Evolutionary conservation across 495 filamentous ascomycete species (phyloP), one percentile per base, ranked within the genome.

Genomic region (Aspergillus baeticus): DNA sequence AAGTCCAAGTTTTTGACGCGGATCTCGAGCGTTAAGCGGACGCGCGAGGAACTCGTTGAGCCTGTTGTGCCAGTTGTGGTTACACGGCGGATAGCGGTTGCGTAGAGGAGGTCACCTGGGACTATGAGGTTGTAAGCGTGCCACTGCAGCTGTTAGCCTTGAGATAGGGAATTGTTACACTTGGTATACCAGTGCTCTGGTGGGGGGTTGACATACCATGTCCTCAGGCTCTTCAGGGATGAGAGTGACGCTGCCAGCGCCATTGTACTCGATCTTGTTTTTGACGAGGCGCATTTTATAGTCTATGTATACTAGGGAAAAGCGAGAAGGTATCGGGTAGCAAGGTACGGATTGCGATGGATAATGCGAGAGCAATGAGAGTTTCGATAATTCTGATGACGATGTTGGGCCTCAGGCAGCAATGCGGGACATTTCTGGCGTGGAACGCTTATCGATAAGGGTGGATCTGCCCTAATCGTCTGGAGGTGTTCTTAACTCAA

Each of bases 121-220:
- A 85, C 83, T 69, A 98, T 93, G 35, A 98, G 81, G 74, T 98
- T 98, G 80, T 96, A 92, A 68, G 88, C 87, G 65, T 97, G 92
- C 94, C 94, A 98, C 90, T 94, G 55, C 22, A 20, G 8, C 1
- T 11, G 6, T 42, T 1, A 17, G 7, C 14, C 13, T 7, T 6
- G 35, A 18, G 22, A 22, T 33, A 38, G 18, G n/a, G 34, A 20
- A 1, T 18, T 38, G 5, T n/a, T n/a, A 26, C 11, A 6, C 20
- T 26, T 18, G 0, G 46, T 22, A 29, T 29, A 8, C 8, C 3
- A 4, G 26, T 38, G 5, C 14, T 38, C 11, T 52, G 45, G 31
- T 23, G 8, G 42, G 53, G 48, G 52, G 52, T n/a, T 50, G 52
- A 47, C 33, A 53, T 77, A 92, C 90, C 92, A 98, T 96, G 70